Conservation (phyloP, 441 rosid species). For the Geranium incanum region DNA sequence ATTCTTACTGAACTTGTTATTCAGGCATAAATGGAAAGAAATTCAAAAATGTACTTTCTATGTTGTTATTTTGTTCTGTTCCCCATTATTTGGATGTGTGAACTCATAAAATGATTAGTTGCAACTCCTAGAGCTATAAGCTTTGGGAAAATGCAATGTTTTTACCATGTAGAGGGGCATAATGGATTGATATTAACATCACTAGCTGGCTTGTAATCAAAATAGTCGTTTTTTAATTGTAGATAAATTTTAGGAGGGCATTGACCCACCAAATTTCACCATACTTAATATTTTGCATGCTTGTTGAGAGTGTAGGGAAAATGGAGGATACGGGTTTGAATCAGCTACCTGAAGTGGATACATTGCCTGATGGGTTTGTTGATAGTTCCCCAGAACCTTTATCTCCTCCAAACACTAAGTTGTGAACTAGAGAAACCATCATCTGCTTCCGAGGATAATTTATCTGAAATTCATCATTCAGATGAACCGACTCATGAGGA, state of each 20-base stretch:
- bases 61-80: background rate
- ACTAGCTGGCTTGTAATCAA: background rate
- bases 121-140: background rate
- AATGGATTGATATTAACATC: background rate
- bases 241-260: background rate
- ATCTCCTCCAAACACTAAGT: slow-evolving; percentile 41
- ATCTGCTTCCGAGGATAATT: slow-evolving; percentile 27
- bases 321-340: slow-evolving; percentile 60
- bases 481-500: slow-evolving; percentile 22
- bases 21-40: too few species aligned
- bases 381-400: slow-evolving; percentile 53
- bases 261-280: too few species aligned
- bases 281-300: background rate
- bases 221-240: background rate
- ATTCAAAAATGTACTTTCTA: background rate
- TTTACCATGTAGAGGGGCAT: background rate
- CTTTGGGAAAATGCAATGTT: background rate
- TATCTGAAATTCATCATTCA: slow-evolving; percentile 20
- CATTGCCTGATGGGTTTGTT: slow-evolving; percentile 88
- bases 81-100: background rate
- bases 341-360: slow-evolving; percentile 82
- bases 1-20: background rate
- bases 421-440: slow-evolving; percentile 36
- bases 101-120: background rate
- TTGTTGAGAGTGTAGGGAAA: slow-evolving; percentile 16